Base-by-base conservation (phyloP, 2,329 filamentous ascomycete genomes). In the Pseudopyricularia javanii region DNA sequence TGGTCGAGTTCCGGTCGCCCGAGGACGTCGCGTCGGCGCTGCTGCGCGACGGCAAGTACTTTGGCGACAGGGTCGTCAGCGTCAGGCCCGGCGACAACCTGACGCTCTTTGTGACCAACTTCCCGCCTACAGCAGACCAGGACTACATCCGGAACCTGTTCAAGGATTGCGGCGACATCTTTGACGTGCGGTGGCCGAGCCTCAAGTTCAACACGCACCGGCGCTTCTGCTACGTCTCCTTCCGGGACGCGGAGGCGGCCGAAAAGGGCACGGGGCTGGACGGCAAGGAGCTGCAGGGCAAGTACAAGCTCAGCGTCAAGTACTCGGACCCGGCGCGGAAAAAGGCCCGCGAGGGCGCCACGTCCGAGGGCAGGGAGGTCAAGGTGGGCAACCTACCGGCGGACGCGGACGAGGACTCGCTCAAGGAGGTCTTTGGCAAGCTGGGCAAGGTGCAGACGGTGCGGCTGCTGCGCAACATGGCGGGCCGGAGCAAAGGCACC, bases 211-310 rank as follows among this genome's bases (percentile, higher is more conserved):
- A 96, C 62, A 84, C 85, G 2, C 84, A 88, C 60, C 87, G 93
- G 32, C 85, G 93, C 24, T 98, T 98, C 70, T 96, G 91, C 71
- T 98, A 98, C 66, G 76, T 96, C 7, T 88, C 94, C n/a, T 96
- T 96, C 64, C 77, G 82, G 49, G 80, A 82, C 32, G 68, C 77
- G 3, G 74, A 76, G n/a, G 78, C 80, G 51, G 88, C 90, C 1
- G 75, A 80, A 37, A 80, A 79, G 49, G 91, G 91, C 1, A 85
- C 83, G 1, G 70, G 80, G 54, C 77, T 95, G 49, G 78, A 96
- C 62, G 85, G 85, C 26, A 83, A 76, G 54, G 65, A 82, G 22
- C 68, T 95, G 0, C 85, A 85, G 24, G 81, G 80, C 26, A 78
- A 79, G 28, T 83, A 83, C 59, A 82, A 78, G 58, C 74, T 98